These are phyloP conservation scores for Candida sphagnicola DNA, from an alignment of 805 yeast species.

Conservation along the genomic window DNA sequence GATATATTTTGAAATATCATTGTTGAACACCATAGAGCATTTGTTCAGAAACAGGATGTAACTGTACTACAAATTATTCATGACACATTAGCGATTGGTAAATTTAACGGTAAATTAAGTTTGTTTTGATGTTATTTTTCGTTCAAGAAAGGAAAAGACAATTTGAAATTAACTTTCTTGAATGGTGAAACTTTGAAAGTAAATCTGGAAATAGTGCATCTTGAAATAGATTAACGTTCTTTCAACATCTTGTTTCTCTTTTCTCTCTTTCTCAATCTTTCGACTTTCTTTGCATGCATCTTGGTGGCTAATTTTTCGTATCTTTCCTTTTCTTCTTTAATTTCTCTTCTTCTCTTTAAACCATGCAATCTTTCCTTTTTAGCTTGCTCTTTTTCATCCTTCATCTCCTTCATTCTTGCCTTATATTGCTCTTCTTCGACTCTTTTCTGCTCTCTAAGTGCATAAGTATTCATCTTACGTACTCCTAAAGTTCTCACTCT, in stretches of 20 bases:
- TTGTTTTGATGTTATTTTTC: too few species aligned
- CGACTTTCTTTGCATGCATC: slow-evolving; percentile 91
- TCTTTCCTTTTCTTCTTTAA: slow-evolving; percentile 86
- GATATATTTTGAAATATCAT: too few species aligned
- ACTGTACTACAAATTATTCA: too few species aligned
- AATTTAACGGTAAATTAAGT: too few species aligned
- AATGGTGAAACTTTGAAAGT: too few species aligned
- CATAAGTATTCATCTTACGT: slow-evolving; percentile 50
- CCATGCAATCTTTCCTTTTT: slow-evolving; percentile 51
- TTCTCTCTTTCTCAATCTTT: slow-evolving; percentile 83
- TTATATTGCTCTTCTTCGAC: slow-evolving; percentile 63
- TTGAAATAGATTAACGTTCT: slow-evolving; percentile 66
- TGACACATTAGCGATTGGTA: too few species aligned
- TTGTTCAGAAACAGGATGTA: too few species aligned
- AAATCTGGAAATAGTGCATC: too few species aligned
- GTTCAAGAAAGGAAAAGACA: too few species aligned
- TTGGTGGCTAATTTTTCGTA: slow-evolving; percentile 76
- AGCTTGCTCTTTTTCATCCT: slow-evolving; percentile 69
- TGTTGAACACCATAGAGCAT: too few species aligned
- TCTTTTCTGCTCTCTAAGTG: slow-evolving; percentile 61
- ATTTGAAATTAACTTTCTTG: too few species aligned
- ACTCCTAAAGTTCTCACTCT: slow-evolving; percentile 62
- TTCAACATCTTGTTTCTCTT: slow-evolving; percentile 91
- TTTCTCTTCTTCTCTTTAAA: slow-evolving; percentile 69
- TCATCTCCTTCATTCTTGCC: slow-evolving; percentile 64